A percentile compares a stretch with the other conserved stretches of the same genome.
These are phyloP conservation scores for Neurospora intermedia DNA, from an alignment of 495 filamentous ascomycete species.

Conservation along the genomic window DNA sequence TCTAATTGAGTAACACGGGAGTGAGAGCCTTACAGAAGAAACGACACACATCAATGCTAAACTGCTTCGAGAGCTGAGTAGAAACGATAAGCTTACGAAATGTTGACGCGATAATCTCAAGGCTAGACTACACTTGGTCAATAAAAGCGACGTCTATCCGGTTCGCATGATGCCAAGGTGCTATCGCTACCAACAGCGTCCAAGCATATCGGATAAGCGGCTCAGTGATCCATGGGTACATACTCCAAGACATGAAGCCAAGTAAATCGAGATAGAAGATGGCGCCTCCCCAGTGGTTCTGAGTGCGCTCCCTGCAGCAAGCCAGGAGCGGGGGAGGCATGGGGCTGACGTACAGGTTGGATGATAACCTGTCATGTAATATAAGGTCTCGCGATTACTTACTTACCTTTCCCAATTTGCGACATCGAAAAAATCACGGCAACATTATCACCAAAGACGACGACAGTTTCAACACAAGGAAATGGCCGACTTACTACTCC, in stretches of 20 bases:
- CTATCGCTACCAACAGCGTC: background rate
- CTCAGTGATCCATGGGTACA: background rate
- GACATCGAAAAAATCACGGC: background rate
- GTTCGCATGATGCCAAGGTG: background rate
- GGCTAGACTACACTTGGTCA: background rate
- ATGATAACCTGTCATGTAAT: background rate
- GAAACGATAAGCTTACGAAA: background rate
- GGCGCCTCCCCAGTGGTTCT: background rate
- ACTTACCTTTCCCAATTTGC: background rate
- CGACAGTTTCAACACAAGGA: background rate
- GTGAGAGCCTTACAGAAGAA: background rate
- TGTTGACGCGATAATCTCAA: background rate
- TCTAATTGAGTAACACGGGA: background rate
- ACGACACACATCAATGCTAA: background rate
- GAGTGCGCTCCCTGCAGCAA: background rate
- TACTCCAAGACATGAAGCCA: background rate
- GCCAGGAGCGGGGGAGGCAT: background rate
- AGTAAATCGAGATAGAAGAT: background rate
- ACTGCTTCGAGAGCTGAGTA: background rate
- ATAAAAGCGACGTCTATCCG: background rate
- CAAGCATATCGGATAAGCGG: background rate
- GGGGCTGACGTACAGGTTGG: background rate
- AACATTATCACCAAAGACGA: background rate
- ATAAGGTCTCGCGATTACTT: background rate
- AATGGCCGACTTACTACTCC: slow-evolving; percentile 31